Base-by-base conservation (phyloP, 176 grass and related monocot species). In the Musa itinerans region DNA sequence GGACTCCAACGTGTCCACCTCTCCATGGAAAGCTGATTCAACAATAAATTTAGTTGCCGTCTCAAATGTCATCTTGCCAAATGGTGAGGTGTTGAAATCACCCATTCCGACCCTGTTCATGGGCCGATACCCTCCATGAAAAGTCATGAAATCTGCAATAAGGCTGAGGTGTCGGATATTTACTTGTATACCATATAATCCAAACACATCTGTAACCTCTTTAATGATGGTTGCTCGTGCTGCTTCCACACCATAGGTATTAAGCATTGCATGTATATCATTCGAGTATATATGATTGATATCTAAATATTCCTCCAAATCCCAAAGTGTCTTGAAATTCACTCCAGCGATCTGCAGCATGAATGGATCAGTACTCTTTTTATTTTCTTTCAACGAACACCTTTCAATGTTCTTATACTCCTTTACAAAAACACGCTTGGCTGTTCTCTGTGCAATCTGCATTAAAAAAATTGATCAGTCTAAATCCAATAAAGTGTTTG, bases 61-160 rank as follows among this genome's bases (percentile, higher is more conserved):
- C 78, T 98, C 90, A 0, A 93, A 98, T 0, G 90, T 98, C 90
- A 98, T 93, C 82, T 93, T 98, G 52, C 88, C 82, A 76, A 98
- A 93, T 9, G 94, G 94, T 2, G 88, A 93, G 9, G 94, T 98
- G 75, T 69, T 87, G 72, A 80, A 89, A 63, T 83, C 81, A 11
- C 82, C 84, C 58, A 89, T 90, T 56, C 94, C 88, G 0, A 86
- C 8, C 63, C 88, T 78, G 79, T 72, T 98, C 90, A 93, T 84
- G 0, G 94, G 84, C 19, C 90, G 82, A 79, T 89, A 98, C 1
- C 90, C 88, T 1, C 94, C 94, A 11, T 90, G 83, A 7, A 87
- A 91, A 16, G 94, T 91, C 94, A 98, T 98, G 86, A 87, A 98
- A 66, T 98, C 90, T 0, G 94, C 90, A 15, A 91, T 89, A 75